Evolutionary conservation across 1,284 basidiomycete genomes (phyloP), one percentile per base, ranked within the genome.

Genomic region (Melampsora larici-populina): DNA sequence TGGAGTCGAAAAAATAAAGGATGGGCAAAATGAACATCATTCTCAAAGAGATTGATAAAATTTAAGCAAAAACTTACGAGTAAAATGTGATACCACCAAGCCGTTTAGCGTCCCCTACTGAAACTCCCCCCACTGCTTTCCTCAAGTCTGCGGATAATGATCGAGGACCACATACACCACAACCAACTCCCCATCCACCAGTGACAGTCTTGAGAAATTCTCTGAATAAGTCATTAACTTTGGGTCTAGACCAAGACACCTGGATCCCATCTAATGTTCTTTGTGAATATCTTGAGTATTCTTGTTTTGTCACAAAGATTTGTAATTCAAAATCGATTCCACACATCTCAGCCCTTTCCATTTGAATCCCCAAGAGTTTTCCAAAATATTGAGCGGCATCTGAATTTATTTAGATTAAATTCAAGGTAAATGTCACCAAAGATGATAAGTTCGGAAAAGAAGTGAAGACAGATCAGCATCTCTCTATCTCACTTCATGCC

Each of bases 381-480:
- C 46, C 55, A 66, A 78, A 71, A 33, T 78, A 78, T 70, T 78
- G 33, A 7, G 75, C 67, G n/a, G 64, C 75, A 60, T 78, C 75
- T 78, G 26, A 15, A 63, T 63, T 55, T 24, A 15, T 24, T 18
- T 13, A 18, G 2, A 15, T 55, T 55, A 5, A 6, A 21, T 55
- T 55, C 17, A 6, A 21, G 4, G 17, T 55, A 21, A 21, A 24
- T 55, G 2, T 55, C 51, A 18, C 9, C 36, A 9, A 36, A 36
- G 5, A 55, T 55, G 51, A 21, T n/a, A n/a, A n/a, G n/a, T n/a
- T n/a, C n/a, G n/a, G 51, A 60, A 17, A 31, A 62, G 48, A 36
- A 21, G 1, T 55, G 31, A 33, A 15, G 26, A 40, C 66, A 18
- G 7, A 60, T 33, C 66, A 76, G 29, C 40, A 74, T 46, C 31